Base-by-base conservation (phyloP, 2,329 filamentous ascomycete species). In the Zalaria sp. region DNA sequence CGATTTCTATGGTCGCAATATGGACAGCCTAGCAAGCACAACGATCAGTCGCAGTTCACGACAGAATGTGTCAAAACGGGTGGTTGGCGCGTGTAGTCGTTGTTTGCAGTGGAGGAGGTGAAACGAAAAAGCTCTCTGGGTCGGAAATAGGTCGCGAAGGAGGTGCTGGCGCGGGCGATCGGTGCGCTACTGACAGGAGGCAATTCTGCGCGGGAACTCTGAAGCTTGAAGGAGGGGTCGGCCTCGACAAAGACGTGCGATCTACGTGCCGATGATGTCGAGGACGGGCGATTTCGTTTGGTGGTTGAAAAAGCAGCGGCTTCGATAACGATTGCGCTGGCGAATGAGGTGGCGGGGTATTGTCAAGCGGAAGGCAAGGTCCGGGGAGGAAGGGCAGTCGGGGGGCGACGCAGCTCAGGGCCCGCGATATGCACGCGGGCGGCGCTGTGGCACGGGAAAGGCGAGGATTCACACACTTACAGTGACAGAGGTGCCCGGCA, bases 271-370 rank as follows among this genome's bases (percentile, higher is more conserved):
- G 29, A 32, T 32, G 29, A 32, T 32, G 29, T 32, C 29, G 29
- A 32, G 29, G 29, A 32, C 29, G 29, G 7, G 29, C 29, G 29
- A 7, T 32, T n/a, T 7, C 29, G 29, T 7, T 7, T 7, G 29
- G 42, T 10, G 34, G 39, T 38, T 35, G 42, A 38, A 44, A 44
- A 44, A 44, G 43, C 36, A 25, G 11, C 38, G 35, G 29, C 27
- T 29, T 44, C 43, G 9, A 39, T 18, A 18, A 31, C 18, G 35
- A 32, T n/a, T 7, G 29, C 5, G n/a, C 27, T 28, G 36, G 28
- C 43, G 43, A 44, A 44, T 44, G 39, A 41, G 43, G 25, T 32
- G 43, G 38, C 43, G 29, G 29, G 29, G 29, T 32, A 32, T 32
- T 18, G 18, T 18, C 18, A 18, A 18, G 18, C 18, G 29, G 29